Conservation (phyloP, 1,284 basidiomycete species). For the Mycena citricolor region DNA sequence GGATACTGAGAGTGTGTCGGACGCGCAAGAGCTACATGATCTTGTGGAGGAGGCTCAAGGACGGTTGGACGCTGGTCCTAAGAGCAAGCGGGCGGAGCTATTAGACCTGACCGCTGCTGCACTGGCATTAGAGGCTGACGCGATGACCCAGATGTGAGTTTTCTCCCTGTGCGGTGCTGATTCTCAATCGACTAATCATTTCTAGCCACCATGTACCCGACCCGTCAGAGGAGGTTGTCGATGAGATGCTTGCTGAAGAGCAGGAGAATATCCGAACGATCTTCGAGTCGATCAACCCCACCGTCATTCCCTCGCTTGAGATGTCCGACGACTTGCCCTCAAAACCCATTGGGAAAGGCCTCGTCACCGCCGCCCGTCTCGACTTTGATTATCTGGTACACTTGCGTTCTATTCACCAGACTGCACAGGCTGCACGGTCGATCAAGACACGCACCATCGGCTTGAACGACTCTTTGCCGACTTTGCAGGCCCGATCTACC, state of each 20-base stretch:
- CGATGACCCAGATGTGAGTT: conserved; percentile 5
- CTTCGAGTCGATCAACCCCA: no score
- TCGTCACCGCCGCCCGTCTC: background rate
- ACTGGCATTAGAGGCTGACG: conserved; percentile 3
- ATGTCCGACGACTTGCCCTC: background rate
- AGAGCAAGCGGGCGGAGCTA: background rate
- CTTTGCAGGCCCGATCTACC: no score
- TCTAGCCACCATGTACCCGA: background rate
- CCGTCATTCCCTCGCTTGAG: background rate
- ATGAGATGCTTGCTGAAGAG: conserved; percentile 4
- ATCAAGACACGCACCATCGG: no score
- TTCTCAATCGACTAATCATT: no score
- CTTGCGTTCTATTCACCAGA: conserved; percentile 4
- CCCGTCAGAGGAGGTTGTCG: background rate
- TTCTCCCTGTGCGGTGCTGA: background rate
- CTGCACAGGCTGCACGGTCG: conserved; percentile 8
- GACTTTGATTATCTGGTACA: conserved; percentile 9
- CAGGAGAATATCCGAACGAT: background rate
- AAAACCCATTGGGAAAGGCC: conserved; percentile 6
- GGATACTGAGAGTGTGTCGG: conserved; percentile 2
- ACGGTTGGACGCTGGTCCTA: background rate
- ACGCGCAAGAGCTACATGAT: conserved; percentile 2
- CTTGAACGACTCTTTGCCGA: no score
- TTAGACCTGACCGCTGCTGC: conserved; percentile 4
- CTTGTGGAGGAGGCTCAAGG: background rate